Evolutionary conservation across 1,284 basidiomycete species (phyloP).

Genomic region (Trichosporon sp.): DNA sequence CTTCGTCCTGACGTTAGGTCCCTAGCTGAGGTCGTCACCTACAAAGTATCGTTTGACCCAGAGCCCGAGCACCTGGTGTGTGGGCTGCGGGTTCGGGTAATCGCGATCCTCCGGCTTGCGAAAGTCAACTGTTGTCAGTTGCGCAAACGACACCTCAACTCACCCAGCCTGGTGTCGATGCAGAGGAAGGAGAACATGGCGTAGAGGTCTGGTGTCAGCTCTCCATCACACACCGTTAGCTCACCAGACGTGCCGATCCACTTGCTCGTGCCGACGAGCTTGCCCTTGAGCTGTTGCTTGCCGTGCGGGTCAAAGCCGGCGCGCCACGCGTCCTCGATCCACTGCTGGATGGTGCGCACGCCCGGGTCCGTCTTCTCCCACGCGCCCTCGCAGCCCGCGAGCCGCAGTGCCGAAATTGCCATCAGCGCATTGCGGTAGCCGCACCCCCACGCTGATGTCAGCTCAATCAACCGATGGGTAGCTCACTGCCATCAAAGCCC

Average conservation of each 20-base stretch:
- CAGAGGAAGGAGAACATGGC: constrained; percentile 52
- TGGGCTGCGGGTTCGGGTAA: constrained; percentile 14
- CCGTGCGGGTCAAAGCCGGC: constrained; percentile 69
- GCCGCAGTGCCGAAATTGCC: constrained; percentile 63
- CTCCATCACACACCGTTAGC: constrained; percentile 12
- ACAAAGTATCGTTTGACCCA: constrained; percentile 48
- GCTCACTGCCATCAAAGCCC: constrained; percentile 68
- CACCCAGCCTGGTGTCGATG: constrained; percentile 57
- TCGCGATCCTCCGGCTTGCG: constrained; percentile 30
- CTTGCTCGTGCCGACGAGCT: constrained; percentile 61
- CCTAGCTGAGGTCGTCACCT: background rate
- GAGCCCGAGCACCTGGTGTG: constrained; percentile 30
- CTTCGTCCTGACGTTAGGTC: constrained; percentile 7
- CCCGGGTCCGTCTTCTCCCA: constrained; percentile 55
- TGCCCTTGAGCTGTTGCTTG: constrained; percentile 57
- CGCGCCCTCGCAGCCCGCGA: constrained; percentile 48
- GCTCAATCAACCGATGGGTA: constrained; percentile 24
- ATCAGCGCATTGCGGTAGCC: constrained; percentile 79
- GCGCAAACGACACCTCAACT: background rate
- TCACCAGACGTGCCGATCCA: constrained; percentile 75
- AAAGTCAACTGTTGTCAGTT: constrained; percentile 39
- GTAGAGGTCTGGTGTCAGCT: constrained; percentile 51
- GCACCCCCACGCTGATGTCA: constrained; percentile 45
- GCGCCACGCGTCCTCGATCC: constrained; percentile 76
- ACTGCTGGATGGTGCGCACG: constrained; percentile 65